Evolutionary conservation across 1,139 yeast species (phyloP).

Genomic region (Wickerhamomyces sp.): DNA sequence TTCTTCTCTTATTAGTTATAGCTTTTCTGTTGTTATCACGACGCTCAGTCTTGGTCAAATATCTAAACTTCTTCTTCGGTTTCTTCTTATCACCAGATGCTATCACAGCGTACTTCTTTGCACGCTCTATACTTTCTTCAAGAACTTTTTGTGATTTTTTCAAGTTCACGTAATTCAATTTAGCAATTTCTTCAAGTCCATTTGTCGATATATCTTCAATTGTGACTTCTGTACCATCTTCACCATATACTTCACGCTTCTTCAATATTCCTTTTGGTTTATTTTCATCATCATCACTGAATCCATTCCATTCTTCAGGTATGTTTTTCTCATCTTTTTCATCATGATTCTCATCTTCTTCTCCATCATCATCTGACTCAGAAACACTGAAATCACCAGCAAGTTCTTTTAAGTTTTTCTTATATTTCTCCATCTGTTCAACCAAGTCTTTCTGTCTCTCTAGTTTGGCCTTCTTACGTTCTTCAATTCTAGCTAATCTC

Average conservation of each 20-base stretch:
- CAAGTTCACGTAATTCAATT: slow-evolving; percentile 58
- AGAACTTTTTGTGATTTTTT: slow-evolving; percentile 55
- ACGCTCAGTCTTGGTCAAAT: slow-evolving; percentile 75
- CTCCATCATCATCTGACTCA: slow-evolving; percentile 28
- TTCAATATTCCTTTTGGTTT: slow-evolving; percentile 33
- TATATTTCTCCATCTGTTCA: slow-evolving; percentile 53
- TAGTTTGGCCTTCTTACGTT: slow-evolving; percentile 59
- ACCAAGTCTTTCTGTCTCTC: slow-evolving; percentile 66
- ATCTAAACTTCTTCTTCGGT: slow-evolving; percentile 73
- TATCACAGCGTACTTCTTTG: slow-evolving; percentile 64
- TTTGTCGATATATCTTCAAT: slow-evolving; percentile 54
- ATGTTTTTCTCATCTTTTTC: slow-evolving; percentile 16
- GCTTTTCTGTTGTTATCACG: slow-evolving; percentile 61
- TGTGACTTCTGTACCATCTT: slow-evolving; percentile 40
- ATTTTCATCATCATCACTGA: slow-evolving; percentile 26
- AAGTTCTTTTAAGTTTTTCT: slow-evolving; percentile 47
- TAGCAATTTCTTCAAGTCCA: slow-evolving; percentile 52
- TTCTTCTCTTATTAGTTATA: slow-evolving; percentile 30
- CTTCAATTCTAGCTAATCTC: slow-evolving; percentile 67
- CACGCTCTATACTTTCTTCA: slow-evolving; percentile 60
- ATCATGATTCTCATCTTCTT: slow-evolving; percentile 28
- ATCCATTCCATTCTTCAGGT: slow-evolving; percentile 39
- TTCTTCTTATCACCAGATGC: slow-evolving; percentile 36
- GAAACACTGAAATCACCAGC: slow-evolving; percentile 21
- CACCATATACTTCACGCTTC: slow-evolving; percentile 31